These are phyloP conservation scores for Lasiosphaeria miniovina DNA, from an alignment of 495 filamentous ascomycete genomes.

Conservation along the genomic window DNA sequence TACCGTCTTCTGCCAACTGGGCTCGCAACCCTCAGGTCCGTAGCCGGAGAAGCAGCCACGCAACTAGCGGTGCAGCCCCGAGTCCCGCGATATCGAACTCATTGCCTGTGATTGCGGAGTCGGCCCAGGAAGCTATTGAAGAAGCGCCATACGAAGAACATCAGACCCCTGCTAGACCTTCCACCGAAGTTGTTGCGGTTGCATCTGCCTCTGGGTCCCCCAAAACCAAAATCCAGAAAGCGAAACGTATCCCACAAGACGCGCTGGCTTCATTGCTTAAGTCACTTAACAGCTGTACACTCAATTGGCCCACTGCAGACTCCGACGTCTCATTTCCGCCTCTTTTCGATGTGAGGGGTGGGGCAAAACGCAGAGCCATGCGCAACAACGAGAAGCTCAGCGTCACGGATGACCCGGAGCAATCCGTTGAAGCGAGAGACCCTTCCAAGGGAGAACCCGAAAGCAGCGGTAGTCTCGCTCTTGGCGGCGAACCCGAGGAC, in stretches of 20 bases:
- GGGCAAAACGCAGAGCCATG: conserved; percentile 69
- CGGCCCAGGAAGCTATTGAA: conserved; percentile 34
- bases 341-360: conserved; percentile 75
- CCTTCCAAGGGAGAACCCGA: conserved; percentile 57
- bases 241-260: conserved; percentile 19
- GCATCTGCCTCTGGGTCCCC: conserved; percentile 1
- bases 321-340: conserved; percentile 56
- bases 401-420: conserved; percentile 58
- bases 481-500: conserved; percentile 89
- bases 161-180: conserved; percentile 6
- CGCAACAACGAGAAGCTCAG: conserved; percentile 64
- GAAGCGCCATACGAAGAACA: conserved; percentile 21
- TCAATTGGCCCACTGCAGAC: conserved; percentile 27
- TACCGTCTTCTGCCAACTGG: conserved; percentile 93
- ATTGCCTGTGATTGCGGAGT: conserved; percentile 51
- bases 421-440: conserved; percentile 35
- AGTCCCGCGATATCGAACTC: conserved; percentile 72
- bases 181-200: conserved; percentile 3
- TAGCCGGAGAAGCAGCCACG: conserved; percentile 70
- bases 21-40: conserved; percentile 72
- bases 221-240: conserved; percentile 14
- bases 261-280: conserved; percentile 31
- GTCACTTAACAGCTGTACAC: conserved; percentile 29
- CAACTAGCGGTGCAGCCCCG: conserved; percentile 72
- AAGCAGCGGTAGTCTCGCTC: conserved; percentile 76